Evolutionary conservation across 345 rosid species (phyloP), one percentile per base, ranked within the genome.

Genomic region (Eucalyptus fibrosa): DNA sequence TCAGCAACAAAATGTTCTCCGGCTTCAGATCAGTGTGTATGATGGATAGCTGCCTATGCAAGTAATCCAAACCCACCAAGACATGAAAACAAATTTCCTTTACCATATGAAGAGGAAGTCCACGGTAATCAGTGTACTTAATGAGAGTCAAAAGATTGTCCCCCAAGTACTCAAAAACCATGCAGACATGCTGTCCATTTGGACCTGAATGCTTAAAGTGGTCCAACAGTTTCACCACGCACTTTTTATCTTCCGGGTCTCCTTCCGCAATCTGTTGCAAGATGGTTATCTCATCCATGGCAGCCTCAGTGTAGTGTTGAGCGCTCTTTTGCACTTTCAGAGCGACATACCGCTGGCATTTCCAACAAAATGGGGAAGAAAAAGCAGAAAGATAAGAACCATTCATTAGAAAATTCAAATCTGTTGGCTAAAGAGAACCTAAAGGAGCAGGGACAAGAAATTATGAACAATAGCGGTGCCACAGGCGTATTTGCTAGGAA

Each of bases 131-230:
- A 37, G 91, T 87, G 87, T 94, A 95, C 93, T 96, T 96, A 87
- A 96, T 95, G 65, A 95, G 95, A 9, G 95, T 94, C 90, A 96
- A 93, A 67, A 96, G 96, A 91, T 95, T 95, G 90, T 96, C 96
- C 19, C 96, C 97, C 86, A 96, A 91, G 91, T 95, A 96, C 92
- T 96, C 96, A 91, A 96, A 96, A 89, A 94, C 96, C 97, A 96
- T 96, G 90, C 96, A 96, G 53, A 96, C 94, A 86, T 96, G 97
- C 91, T 96, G 97, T 21, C 97, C 97, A 89, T 96, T 96, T 23
- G 96, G 96, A 60, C 97, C 97, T 5, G 94, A 96, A 92, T 96
- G 97, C 92, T 94, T 95, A 91, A 96, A 96, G 90, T 96, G 95
- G 93, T 96, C 96, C 92, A 96, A 93, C 89, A 96, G 97, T 91